Evolutionary conservation across 2,329 filamentous ascomycete species (phyloP).

Genomic region (Trichoderma koningiopsis): DNA sequence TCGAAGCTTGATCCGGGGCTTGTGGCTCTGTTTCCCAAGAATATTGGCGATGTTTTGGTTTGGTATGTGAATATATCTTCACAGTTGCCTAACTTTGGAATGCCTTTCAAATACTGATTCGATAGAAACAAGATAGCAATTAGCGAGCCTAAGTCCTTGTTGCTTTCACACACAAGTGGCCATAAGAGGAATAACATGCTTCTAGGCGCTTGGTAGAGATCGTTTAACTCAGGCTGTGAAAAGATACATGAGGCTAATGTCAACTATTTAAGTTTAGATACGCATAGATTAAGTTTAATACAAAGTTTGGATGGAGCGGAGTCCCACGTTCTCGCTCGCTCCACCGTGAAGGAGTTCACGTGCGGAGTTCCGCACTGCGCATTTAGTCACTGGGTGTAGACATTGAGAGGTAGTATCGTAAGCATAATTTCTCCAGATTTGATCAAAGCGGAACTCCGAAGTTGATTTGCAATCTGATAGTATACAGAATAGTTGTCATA

Average conservation of each 20-base stretch:
- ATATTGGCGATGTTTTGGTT: background rate
- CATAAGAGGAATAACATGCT: background rate
- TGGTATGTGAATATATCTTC: background rate
- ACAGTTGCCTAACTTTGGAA: too few relatives aligned
- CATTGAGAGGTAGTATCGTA: background rate
- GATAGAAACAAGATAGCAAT: background rate
- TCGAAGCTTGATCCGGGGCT: background rate
- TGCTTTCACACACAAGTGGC: background rate
- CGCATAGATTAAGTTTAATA: background rate
- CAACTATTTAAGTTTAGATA: background rate
- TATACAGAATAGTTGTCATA: background rate
- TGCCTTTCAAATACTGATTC: background rate
- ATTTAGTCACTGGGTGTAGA: background rate
- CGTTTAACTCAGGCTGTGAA: background rate
- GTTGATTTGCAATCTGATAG: too few relatives aligned
- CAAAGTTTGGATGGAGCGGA: background rate
- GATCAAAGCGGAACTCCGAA: background rate
- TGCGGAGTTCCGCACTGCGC: conserved; percentile 5
- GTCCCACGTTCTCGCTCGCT: background rate
- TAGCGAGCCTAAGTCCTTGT: too few relatives aligned
- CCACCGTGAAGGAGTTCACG: background rate
- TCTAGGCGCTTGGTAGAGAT: background rate
- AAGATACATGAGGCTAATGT: background rate
- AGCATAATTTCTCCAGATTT: background rate
- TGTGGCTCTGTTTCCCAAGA: background rate